Base-by-base conservation (phyloP, 768 basidiomycete genomes). In the Hygrophorus russula region DNA sequence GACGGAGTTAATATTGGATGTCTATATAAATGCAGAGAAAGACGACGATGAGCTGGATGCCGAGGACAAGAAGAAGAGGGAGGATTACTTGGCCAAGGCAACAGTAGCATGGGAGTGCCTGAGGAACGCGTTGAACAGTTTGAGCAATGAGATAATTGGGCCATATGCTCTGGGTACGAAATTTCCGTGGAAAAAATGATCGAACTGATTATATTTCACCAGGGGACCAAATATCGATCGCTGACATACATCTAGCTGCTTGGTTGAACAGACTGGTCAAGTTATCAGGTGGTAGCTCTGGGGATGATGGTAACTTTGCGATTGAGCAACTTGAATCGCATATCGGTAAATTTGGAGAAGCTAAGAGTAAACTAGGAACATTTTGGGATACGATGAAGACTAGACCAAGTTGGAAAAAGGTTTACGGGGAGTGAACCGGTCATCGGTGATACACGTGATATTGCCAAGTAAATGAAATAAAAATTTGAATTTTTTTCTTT, bases 211-310 rank as follows among this genome's bases (percentile, higher is more conserved):
- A 27, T 28, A 14, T 14, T n/a, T 24, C 36, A 24, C 7, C 28
- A 85, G 89, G 89, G 13, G 88, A 92, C 53, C 87, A 92, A 49
- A 58, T 89, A 52, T 87, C 82, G 5, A 62, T 88, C 37, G 84
- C 81, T 11, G 90, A 92, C 56, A 63, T 90, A 44, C 88, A 90
- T 54, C 70, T 90, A 14, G 78, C 76, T 7, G 78, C 76, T 19
- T 93, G 86, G 87, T 56, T 91, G 27, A 62, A 74, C 8, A 71
- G 77, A 19, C 50, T 89, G 3, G 72, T 78, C 15, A 57, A 52
- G 39, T 64, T 87, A 14, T 65, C 72, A 1, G 83, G 81, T 1
- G 85, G 74, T 0, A 57, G 57, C 18, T 56, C 52, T 1, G 58
- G 49, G 4, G 74, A 81, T 32, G 69, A 74, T 49, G 78, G 84